Conservation (phyloP, 257 asterid species). For the Jacaranda mimosifolia region DNA sequence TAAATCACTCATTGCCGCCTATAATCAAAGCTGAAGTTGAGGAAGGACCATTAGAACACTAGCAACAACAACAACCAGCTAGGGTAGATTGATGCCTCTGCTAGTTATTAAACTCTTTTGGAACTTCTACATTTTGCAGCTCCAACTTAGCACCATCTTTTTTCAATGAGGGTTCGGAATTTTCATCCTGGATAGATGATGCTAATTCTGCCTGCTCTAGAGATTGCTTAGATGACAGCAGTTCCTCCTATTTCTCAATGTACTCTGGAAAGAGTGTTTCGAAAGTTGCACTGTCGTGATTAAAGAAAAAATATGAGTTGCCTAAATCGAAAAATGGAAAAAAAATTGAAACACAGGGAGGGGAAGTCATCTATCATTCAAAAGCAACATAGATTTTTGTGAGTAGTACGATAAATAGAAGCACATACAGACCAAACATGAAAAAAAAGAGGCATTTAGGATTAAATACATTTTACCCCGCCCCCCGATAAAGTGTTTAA, state of each 20-base stretch:
- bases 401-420: no score
- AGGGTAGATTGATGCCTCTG: constrained; percentile 50
- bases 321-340: no score
- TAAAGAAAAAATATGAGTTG: not conserved
- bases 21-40: constrained; percentile 56
- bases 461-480: no score
- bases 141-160: constrained; percentile 42
- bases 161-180: constrained; percentile 40
- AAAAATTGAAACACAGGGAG: no score
- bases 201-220: constrained; percentile 38
- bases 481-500: no score
- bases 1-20: no score
- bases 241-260: constrained; percentile 61
- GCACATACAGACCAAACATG: no score
- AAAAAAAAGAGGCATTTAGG: no score
- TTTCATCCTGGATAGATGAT: constrained; percentile 38
- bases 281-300: constrained; percentile 50
- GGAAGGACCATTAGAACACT: constrained; percentile 70
- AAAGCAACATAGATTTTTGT: no score
- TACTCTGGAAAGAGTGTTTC: constrained; percentile 64
- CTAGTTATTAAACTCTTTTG: constrained; percentile 41
- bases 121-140: constrained; percentile 33
- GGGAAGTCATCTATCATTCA: no score
- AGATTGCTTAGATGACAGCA: constrained; percentile 45
- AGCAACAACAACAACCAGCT: constrained; percentile 57